phyloP scores from a whole-genome alignment of 805 yeast species.

The Hanseniaspora lachancei region DNA sequence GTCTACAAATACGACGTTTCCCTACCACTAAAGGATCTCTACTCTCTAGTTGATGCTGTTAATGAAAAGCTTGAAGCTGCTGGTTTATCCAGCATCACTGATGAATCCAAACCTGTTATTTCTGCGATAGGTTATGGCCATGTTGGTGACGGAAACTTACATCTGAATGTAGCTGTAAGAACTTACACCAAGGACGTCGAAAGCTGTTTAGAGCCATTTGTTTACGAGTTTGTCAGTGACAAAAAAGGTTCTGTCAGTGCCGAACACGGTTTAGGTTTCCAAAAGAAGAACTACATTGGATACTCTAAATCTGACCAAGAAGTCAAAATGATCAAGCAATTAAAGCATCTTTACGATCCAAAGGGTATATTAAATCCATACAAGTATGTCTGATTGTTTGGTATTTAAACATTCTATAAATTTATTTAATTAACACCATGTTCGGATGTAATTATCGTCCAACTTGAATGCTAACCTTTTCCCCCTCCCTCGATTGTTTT shows the following conservation, averaged over 20 bases:
- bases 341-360: slow-evolving; percentile 80
- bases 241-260: slow-evolving; percentile 84
- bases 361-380: slow-evolving; percentile 88
- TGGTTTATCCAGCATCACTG: slow-evolving; percentile 50
- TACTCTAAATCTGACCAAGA: slow-evolving; percentile 69
- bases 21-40: slow-evolving; percentile 68
- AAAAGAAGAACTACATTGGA: slow-evolving; percentile 77
- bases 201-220: slow-evolving; percentile 76
- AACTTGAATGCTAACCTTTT: too few species aligned
- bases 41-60: slow-evolving; percentile 70
- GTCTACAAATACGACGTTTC: slow-evolving; percentile 96
- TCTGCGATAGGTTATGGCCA: slow-evolving; percentile 96
- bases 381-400: slow-evolving; percentile 47
- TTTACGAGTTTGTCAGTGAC: slow-evolving; percentile 70
- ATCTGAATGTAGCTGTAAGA: slow-evolving; percentile 83
- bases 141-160: slow-evolving; percentile 93
- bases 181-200: slow-evolving; percentile 71
- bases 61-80: slow-evolving; percentile 43
- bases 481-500: too few species aligned
- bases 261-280: slow-evolving; percentile 96
- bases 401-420: not conserved
- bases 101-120: slow-evolving; percentile 53
- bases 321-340: slow-evolving; percentile 58
- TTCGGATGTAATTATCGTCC: too few species aligned
- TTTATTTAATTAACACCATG: too few species aligned